Percentiles rank a stretch among this genome's conserved stretches.
phyloP scores from a whole-genome alignment of 805 yeast genomes.

The Myxozyma sirexii region DNA sequence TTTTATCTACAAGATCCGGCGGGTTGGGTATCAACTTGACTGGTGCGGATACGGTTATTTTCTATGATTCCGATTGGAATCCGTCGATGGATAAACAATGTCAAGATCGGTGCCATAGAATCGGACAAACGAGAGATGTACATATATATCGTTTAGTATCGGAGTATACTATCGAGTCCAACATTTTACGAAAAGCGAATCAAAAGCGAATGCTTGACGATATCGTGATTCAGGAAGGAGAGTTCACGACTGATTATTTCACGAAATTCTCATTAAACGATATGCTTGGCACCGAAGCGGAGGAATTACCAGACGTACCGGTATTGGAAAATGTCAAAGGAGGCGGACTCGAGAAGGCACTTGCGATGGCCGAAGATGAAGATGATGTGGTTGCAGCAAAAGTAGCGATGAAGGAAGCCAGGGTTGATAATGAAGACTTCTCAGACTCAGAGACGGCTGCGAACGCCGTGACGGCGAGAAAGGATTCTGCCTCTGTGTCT shows the following conservation, averaged over 20 bases:
- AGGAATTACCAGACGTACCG: slow-evolving; percentile 35
- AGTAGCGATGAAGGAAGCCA: slow-evolving; percentile 82
- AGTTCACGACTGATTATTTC: slow-evolving; percentile 95
- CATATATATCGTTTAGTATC: slow-evolving; percentile 95
- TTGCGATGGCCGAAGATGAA: slow-evolving; percentile 94
- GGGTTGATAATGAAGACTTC: slow-evolving; percentile 84
- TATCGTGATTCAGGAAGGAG: slow-evolving; percentile 91
- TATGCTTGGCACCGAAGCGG: slow-evolving; percentile 57
- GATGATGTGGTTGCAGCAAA: slow-evolving; percentile 77
- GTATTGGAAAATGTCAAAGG: slow-evolving; percentile 31
- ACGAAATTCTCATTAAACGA: slow-evolving; percentile 85
- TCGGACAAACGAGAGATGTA: slow-evolving; percentile 97
- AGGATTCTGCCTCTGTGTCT: slow-evolving; percentile 7
- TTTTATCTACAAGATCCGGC: slow-evolving; percentile 93
- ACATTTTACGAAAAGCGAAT: slow-evolving; percentile 81
- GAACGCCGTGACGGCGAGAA: not conserved
- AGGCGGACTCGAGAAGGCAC: slow-evolving; percentile 55
- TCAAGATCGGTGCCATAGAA: slow-evolving; percentile 98
- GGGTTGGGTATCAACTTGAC: slow-evolving; percentile 97
- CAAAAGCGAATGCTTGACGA: slow-evolving; percentile 79
- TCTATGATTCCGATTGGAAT: slow-evolving; percentile 98
- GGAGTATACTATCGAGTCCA: slow-evolving; percentile 94
- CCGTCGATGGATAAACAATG: slow-evolving; percentile 99
- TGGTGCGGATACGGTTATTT: slow-evolving; percentile 98
- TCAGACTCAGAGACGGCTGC: slow-evolving; percentile 12